A percentile compares a stretch with the other conserved stretches of the same genome.
Evolutionary conservation across 2,329 filamentous ascomycete species (phyloP).

Genomic region (Colletotrichum chlorophyti): DNA sequence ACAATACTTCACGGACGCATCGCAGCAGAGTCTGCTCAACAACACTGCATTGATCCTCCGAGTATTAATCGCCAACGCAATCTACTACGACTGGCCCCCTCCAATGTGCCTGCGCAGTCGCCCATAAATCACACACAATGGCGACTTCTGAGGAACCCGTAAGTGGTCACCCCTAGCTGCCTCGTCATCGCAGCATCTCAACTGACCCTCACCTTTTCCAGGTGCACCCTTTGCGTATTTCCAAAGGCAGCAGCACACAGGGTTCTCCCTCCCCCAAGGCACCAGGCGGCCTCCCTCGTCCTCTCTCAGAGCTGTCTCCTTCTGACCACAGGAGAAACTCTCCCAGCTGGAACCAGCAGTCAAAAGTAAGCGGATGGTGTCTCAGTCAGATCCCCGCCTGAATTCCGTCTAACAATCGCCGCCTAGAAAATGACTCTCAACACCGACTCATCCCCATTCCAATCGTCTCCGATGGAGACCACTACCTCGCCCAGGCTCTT

Average conservation of each 20-base stretch:
- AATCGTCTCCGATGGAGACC: slow-evolving; percentile 77
- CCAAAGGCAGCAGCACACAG: slow-evolving; percentile 64
- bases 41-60: slow-evolving; percentile 5
- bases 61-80: slow-evolving; percentile 3
- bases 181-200: background rate
- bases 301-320: slow-evolving; percentile 88
- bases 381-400: slow-evolving; percentile 26
- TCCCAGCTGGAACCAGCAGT: slow-evolving; percentile 84
- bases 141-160: slow-evolving; percentile 29
- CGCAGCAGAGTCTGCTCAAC: slow-evolving; percentile 11
- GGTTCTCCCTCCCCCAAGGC: slow-evolving; percentile 69
- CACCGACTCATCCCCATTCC: slow-evolving; percentile 82
- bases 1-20: background rate
- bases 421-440: slow-evolving; percentile 71
- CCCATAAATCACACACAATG: slow-evolving; percentile 22
- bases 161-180: background rate
- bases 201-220: slow-evolving; percentile 40
- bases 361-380: slow-evolving; percentile 64
- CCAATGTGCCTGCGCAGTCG: slow-evolving; percentile 17
- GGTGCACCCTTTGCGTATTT: slow-evolving; percentile 82
- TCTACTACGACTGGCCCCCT: background rate
- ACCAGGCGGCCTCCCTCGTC: slow-evolving; percentile 68
- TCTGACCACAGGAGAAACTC: slow-evolving; percentile 90
- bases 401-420: slow-evolving; percentile 36
- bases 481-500: slow-evolving; percentile 82